Evolutionary conservation across 2,329 filamentous ascomycete species (phyloP).

Genomic region (Aspergillus felis): DNA sequence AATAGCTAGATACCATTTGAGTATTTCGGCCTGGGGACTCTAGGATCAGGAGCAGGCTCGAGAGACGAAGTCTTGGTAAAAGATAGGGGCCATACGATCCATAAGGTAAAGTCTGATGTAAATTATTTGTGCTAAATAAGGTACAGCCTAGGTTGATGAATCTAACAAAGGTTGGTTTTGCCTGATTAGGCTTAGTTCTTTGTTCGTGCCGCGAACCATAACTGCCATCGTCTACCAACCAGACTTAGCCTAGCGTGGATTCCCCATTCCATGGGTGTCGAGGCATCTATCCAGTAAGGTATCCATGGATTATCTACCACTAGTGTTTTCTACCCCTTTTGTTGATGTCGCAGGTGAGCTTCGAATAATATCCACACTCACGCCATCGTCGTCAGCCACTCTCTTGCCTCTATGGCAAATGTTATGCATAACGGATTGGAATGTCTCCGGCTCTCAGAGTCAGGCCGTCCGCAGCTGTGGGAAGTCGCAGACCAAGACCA

Average conservation of each 20-base stretch:
- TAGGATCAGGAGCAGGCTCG: too few species aligned
- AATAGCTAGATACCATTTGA: neutral
- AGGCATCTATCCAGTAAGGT: neutral
- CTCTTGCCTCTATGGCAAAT: neutral
- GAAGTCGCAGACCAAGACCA: neutral
- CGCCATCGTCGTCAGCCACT: neutral
- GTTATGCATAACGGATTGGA: neutral
- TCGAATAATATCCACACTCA: neutral
- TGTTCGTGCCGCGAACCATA: conserved; percentile 7
- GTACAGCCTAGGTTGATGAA: neutral
- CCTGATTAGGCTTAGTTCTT: conserved; percentile 5
- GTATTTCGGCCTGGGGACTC: too few species aligned
- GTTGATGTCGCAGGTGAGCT: neutral
- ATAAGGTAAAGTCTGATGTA: too few species aligned
- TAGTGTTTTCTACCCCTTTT: neutral
- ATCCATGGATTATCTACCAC: too few species aligned
- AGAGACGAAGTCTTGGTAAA: too few species aligned
- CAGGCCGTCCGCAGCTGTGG: neutral
- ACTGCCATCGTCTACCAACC: neutral
- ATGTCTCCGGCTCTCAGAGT: neutral
- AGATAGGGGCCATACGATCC: too few species aligned
- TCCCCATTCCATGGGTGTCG: conserved; percentile 10
- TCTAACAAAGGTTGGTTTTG: neutral
- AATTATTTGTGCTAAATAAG: neutral
- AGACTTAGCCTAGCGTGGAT: neutral